These are phyloP conservation scores for Eimeria praecox DNA, from an alignment of 169 alveolate species.

Conservation along the genomic window DNA sequence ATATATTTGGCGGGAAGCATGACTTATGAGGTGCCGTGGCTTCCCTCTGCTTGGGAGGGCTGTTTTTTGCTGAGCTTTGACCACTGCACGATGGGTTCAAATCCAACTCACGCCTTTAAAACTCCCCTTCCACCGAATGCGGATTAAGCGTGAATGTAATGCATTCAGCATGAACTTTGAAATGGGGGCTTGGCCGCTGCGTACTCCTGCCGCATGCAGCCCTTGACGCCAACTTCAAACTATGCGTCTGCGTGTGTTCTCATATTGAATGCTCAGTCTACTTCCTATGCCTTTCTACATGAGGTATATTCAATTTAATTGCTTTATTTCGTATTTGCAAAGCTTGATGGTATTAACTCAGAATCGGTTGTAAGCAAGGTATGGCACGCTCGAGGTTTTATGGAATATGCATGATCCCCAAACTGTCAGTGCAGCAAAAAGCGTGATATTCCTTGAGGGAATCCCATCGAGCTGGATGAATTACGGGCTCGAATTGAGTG, in stretches of 20 bases:
- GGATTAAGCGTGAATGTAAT: background rate
- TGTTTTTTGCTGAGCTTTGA: background rate
- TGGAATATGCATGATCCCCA: background rate
- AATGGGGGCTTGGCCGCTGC: background rate
- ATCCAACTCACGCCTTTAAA: background rate
- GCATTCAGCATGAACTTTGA: background rate
- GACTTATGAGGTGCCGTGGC: background rate
- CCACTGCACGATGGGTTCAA: background rate
- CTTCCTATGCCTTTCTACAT: background rate
- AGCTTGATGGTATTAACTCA: background rate
- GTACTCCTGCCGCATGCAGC: slow-evolving; percentile 1
- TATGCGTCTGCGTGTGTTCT: background rate
- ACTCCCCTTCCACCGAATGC: background rate
- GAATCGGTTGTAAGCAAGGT: no score
- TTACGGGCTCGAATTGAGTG: background rate
- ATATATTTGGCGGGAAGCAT: background rate
- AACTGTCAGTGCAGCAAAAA: background rate
- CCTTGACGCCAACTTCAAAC: background rate
- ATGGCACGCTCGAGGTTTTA: no score
- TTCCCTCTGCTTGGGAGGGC: background rate
- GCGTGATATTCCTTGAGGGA: background rate
- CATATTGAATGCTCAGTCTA: background rate
- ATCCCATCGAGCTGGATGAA: background rate
- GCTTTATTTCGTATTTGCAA: background rate
- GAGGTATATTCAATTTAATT: background rate